Evolutionary conservation across 495 filamentous ascomycete genomes (phyloP).

Genomic region (Talaromyces ruber): DNA sequence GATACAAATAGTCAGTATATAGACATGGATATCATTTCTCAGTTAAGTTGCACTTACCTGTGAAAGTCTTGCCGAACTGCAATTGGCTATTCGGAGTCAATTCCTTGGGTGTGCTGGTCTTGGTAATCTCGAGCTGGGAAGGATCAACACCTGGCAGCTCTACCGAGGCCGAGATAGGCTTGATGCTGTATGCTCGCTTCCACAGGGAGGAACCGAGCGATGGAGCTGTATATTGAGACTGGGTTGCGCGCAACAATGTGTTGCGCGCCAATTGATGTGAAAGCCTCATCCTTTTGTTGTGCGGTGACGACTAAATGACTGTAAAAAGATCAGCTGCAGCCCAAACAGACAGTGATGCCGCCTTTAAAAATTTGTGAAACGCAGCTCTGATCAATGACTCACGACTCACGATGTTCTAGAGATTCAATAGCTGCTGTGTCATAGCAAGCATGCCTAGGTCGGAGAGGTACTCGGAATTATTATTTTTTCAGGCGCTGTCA

Average conservation of each 20-base stretch:
- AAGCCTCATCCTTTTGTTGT: slow-evolving; percentile 23
- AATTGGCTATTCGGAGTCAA: slow-evolving; percentile 67
- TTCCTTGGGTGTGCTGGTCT: slow-evolving; percentile 66
- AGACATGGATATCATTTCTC: not conserved
- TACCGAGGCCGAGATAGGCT: slow-evolving; percentile 43
- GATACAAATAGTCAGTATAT: not conserved
- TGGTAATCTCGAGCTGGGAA: slow-evolving; percentile 62
- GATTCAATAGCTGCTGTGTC: not conserved
- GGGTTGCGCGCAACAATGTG: slow-evolving; percentile 17
- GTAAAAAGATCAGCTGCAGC: not conserved
- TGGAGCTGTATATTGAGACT: slow-evolving; percentile 11
- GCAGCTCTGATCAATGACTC: not conserved
- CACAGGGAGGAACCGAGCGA: slow-evolving; percentile 22
- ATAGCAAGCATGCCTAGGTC: not conserved
- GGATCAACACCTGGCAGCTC: slow-evolving; percentile 61
- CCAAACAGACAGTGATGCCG: not conserved
- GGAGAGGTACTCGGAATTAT: not conserved
- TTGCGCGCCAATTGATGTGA: slow-evolving; percentile 33
- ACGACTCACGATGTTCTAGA: not conserved
- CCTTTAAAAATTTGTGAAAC: not conserved
- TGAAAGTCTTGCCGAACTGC: slow-evolving; percentile 82
- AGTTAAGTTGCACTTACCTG: slow-evolving; percentile 42
- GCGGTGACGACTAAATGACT: not conserved
- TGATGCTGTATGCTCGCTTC: slow-evolving; percentile 51
- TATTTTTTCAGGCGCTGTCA: not conserved